phyloP scores from a whole-genome alignment of 441 rosid species.

The Gossypium davidsonii region DNA sequence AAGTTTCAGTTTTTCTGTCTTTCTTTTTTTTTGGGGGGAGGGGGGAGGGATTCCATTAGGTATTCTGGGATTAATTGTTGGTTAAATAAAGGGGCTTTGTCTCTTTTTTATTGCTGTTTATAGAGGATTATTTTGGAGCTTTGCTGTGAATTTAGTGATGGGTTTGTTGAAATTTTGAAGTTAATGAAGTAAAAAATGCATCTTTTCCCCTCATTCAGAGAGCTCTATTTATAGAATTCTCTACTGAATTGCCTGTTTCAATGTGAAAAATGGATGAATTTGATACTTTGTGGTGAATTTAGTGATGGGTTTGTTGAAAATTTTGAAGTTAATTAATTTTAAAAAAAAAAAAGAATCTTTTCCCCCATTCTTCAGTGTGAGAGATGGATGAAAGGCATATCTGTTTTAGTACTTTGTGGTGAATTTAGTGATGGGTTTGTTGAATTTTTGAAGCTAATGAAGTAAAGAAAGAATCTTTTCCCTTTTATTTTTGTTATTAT shows the following conservation, averaged over 20 bases:
- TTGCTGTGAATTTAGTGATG: background rate
- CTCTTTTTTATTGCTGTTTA: background rate
- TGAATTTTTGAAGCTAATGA: background rate
- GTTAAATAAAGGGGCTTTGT: background rate
- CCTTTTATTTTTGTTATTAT: background rate
- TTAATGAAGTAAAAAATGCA: background rate
- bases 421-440: background rate
- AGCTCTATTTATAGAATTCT: background rate
- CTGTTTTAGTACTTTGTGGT: background rate
- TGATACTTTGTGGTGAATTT: background rate
- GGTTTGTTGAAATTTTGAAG: background rate
- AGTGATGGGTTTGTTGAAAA: background rate
- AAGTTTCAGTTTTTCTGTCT: background rate
- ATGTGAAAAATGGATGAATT: background rate
- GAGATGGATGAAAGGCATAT: background rate
- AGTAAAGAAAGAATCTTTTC: background rate
- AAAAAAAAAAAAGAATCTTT: background rate
- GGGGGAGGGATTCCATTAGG: background rate
- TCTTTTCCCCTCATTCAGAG: background rate
- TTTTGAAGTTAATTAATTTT: background rate
- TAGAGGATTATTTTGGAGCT: background rate
- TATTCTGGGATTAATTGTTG: background rate
- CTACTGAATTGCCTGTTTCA: background rate
- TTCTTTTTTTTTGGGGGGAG: background rate
- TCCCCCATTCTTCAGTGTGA: no score